phyloP scores from a whole-genome alignment of 2,329 filamentous ascomycete genomes.

The Fusarium abutilonis region DNA sequence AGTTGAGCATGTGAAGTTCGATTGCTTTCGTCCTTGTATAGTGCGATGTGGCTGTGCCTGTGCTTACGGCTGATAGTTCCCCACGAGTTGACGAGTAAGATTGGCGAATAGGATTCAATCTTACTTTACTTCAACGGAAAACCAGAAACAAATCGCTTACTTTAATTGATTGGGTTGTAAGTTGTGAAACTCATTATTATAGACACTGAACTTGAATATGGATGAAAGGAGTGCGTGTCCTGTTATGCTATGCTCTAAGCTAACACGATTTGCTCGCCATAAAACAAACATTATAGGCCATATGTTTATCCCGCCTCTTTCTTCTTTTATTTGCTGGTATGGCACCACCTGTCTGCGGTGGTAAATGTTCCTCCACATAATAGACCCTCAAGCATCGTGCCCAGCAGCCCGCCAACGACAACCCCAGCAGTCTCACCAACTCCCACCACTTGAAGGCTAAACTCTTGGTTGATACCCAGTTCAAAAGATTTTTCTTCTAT shows the following conservation, averaged over 20 bases:
- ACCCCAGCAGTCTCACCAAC: slow-evolving; percentile 46
- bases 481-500: slow-evolving; percentile 35
- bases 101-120: slow-evolving; percentile 7
- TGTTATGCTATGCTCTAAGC: neutral
- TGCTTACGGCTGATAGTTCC: slow-evolving; percentile 23
- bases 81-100: slow-evolving; percentile 13
- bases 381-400: slow-evolving; percentile 38
- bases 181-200: neutral
- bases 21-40: neutral
- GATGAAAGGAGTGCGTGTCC: neutral
- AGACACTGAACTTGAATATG: neutral
- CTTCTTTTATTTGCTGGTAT: slow-evolving; percentile 28
- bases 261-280: neutral
- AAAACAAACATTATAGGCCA: neutral
- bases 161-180: no score
- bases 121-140: neutral
- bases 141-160: neutral
- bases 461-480: slow-evolving; percentile 40
- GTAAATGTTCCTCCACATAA: slow-evolving; percentile 35
- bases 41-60: slow-evolving; percentile 39
- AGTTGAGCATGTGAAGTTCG: neutral
- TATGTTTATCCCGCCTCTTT: neutral
- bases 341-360: slow-evolving; percentile 44
- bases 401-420: slow-evolving; percentile 43
- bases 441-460: slow-evolving; percentile 45